Evolutionary conservation across 164 flowering plant genomes (phyloP).

Genomic region (Umbilicus rupestris): DNA sequence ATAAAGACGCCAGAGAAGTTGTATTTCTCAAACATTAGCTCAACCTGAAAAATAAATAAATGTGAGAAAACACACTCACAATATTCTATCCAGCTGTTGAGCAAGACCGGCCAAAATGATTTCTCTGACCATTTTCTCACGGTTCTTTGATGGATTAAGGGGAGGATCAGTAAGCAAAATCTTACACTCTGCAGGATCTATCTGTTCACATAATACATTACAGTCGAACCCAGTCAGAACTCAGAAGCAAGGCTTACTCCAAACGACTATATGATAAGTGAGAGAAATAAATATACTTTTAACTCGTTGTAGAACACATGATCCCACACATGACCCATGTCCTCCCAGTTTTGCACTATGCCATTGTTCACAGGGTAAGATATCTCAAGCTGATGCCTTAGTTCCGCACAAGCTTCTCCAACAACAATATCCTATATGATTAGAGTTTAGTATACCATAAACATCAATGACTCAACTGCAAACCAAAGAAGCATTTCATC

Average conservation of each 20-base stretch:
- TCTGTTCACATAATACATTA: slow-evolving; percentile 35
- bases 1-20: slow-evolving; percentile 89
- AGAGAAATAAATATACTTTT: slow-evolving; percentile 38
- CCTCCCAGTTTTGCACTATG: slow-evolving; percentile 98
- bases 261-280: background rate
- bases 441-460: background rate
- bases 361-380: slow-evolving; percentile 97
- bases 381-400: slow-evolving; percentile 87
- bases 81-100: background rate
- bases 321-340: slow-evolving; percentile 95
- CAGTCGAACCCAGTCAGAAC: background rate
- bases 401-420: slow-evolving; percentile 71
- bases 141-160: slow-evolving; percentile 89
- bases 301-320: slow-evolving; percentile 83
- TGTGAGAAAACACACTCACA: background rate
- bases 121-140: slow-evolving; percentile 83
- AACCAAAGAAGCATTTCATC: too few species aligned
- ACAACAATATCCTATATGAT: slow-evolving; percentile 76
- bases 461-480: background rate
- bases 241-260: background rate
- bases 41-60: slow-evolving; percentile 45
- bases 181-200: slow-evolving; percentile 87
- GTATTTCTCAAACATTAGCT: slow-evolving; percentile 98
- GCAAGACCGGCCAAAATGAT: background rate
- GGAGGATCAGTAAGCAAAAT: slow-evolving; percentile 96